Base-by-base conservation (phyloP, 2,329 filamentous ascomycete species). In the Pseudogymnoascus destructans region DNA sequence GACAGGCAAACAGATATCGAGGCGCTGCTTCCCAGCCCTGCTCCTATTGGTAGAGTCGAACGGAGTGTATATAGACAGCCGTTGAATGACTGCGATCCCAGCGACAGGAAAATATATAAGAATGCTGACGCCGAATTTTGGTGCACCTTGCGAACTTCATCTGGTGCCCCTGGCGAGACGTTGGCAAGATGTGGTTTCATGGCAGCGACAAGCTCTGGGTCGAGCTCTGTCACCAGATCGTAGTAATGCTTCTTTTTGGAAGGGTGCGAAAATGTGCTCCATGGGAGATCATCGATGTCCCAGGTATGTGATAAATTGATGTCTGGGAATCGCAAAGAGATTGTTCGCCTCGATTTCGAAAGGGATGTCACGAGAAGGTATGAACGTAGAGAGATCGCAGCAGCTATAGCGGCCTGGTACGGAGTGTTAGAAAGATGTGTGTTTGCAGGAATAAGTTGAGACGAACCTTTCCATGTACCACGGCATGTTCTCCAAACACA, bases 211-310 rank as follows among this genome's bases (percentile, higher is more conserved):
- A 98, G 80, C 58, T 95, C 89, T 1, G 80, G 78, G 67, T 98
- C 93, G 60, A 98, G 81, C 55, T 80, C 78, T 10, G 89, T 95
- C 57, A 93, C 86, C 54, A 91, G 78, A 64, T 93, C 89, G 73
- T 95, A 95, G 75, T 97, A 97, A 67, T 85, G 87, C 75, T 93
- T 95, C 75, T 95, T 96, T 76, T 95, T 95, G 27, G 79, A 79
- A 0, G 89, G 83, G 17, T 85, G 79, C 19, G 85, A 82, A 73
- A 98, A 98, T 13, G 79, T 73, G 6, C 79, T 75, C 93, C 93
- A 98, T 0, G 93, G 93, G 38, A 98, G 76, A 7, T 88, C 81
- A 70, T 95, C 88, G 63, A 98, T 95, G 69, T 93, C 84, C 93
- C 93, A 98, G 0, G 87, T 90, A 72, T 98, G 90, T 58, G 87